Conservation (phyloP, 1,284 basidiomycete species). For the Peniophora sp. region DNA sequence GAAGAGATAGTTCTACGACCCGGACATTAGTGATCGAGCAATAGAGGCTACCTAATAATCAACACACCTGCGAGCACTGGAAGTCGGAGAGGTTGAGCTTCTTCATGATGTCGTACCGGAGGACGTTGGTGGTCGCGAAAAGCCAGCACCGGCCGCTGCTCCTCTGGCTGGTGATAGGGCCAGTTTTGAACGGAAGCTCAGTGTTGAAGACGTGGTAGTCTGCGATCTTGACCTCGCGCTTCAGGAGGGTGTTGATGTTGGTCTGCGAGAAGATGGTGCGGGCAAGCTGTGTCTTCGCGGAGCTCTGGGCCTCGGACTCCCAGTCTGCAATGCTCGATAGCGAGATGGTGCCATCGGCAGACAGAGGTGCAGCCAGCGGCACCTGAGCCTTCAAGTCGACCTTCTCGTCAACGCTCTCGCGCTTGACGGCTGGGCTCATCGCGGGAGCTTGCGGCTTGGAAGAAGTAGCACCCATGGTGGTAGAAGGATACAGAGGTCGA, state of each 20-base stretch:
- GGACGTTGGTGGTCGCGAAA: slow-evolving; percentile 85
- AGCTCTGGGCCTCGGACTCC: slow-evolving; percentile 50
- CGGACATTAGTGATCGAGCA: slow-evolving; percentile 1
- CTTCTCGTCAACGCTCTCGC: slow-evolving; percentile 25
- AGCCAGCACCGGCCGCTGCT: slow-evolving; percentile 88
- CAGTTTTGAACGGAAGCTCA: slow-evolving; percentile 71
- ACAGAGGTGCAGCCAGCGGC: slow-evolving; percentile 16
- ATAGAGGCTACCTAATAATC: background rate
- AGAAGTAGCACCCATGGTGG: slow-evolving; percentile 43
- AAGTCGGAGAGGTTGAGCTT: slow-evolving; percentile 82
- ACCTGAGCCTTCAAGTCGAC: background rate
- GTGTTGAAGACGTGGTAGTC: slow-evolving; percentile 84
- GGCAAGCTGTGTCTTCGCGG: slow-evolving; percentile 68
- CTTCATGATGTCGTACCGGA: slow-evolving; percentile 81
- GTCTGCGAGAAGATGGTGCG: slow-evolving; percentile 76
- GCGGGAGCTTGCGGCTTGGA: slow-evolving; percentile 28
- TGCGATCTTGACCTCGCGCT: slow-evolving; percentile 54
- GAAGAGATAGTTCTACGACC: slow-evolving; percentile 71
- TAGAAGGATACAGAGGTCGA: background rate
- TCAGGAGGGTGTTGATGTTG: slow-evolving; percentile 60
- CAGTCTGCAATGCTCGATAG: slow-evolving; percentile 51
- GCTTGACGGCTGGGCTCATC: slow-evolving; percentile 14
- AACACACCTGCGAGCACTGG: slow-evolving; percentile 75
- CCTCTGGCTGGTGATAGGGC: slow-evolving; percentile 84
- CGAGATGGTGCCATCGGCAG: slow-evolving; percentile 51